These are phyloP conservation scores for Spiromastix sp. DNA, from an alignment of 2,329 filamentous ascomycete genomes.

Conservation along the genomic window DNA sequence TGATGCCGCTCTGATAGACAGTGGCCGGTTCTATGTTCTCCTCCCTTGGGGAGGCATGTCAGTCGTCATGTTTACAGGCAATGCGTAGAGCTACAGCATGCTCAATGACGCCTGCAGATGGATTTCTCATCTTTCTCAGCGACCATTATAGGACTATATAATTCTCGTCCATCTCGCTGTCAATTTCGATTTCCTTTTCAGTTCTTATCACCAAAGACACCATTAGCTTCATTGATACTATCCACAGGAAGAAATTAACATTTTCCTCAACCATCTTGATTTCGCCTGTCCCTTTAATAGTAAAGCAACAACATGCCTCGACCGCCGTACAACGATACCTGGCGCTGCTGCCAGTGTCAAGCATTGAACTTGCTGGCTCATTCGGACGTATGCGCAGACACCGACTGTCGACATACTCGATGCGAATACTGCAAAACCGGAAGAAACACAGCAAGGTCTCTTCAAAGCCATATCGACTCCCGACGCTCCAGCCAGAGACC, in stretches of 20 bases:
- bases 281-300: neutral
- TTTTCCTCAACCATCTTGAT: neutral
- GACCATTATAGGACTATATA: too few species aligned
- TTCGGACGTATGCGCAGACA: slow-evolving; percentile 10
- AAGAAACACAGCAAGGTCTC: neutral
- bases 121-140: too few species aligned
- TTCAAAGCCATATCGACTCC: neutral
- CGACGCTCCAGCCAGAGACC: neutral
- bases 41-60: too few species aligned
- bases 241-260: neutral
- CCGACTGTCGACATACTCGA: slow-evolving; percentile 10
- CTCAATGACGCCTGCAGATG: too few species aligned
- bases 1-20: too few species aligned
- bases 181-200: neutral
- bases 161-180: neutral
- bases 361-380: slow-evolving; percentile 13
- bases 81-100: too few species aligned
- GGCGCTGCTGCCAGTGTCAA: slow-evolving; percentile 17
- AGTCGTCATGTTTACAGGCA: too few species aligned
- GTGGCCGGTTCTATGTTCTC: too few species aligned
- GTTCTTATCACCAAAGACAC: neutral
- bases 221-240: neutral
- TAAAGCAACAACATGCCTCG: too few species aligned
- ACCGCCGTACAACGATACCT: slow-evolving; percentile 12
- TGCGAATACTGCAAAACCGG: slow-evolving; percentile 7